phyloP scores from a whole-genome alignment of 1,139 yeast species.

The Saccharomyces pastorianus region DNA sequence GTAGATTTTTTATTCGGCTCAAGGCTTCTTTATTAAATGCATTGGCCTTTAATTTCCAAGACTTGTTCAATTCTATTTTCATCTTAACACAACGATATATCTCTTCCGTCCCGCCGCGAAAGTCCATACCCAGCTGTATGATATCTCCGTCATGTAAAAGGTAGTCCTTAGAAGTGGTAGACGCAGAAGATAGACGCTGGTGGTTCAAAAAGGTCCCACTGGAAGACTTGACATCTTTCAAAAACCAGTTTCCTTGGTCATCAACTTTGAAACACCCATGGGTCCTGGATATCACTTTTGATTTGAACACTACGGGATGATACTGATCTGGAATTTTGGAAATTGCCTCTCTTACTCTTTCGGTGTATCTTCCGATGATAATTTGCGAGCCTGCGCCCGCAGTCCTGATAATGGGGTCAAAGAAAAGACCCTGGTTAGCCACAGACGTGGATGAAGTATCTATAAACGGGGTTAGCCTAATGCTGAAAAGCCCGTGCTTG shows the following conservation, averaged over 20 bases:
- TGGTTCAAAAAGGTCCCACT: constrained; percentile 92
- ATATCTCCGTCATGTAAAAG: constrained; percentile 77
- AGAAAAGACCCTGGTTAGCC: constrained; percentile 71
- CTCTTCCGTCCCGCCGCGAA: constrained; percentile 91
- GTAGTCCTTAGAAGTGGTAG: constrained; percentile 58
- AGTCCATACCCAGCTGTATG: constrained; percentile 38
- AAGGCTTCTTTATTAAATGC: constrained; percentile 73
- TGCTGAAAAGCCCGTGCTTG: constrained; percentile 57
- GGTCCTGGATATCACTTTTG: constrained; percentile 85
- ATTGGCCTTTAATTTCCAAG: constrained; percentile 80
- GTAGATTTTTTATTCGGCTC: constrained; percentile 51
- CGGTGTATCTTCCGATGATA: constrained; percentile 79
- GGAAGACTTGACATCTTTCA: constrained; percentile 78
- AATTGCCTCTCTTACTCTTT: constrained; percentile 68
- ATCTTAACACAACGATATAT: constrained; percentile 88
- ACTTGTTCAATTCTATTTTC: constrained; percentile 79
- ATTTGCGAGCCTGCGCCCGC: constrained; percentile 55
- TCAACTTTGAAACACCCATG: constrained; percentile 79
- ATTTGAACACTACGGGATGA: constrained; percentile 78
- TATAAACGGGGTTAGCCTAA: constrained; percentile 75
- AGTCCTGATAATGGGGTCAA: constrained; percentile 73
- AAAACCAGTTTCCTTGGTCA: constrained; percentile 71
- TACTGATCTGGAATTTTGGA: constrained; percentile 69
- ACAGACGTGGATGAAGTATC: constrained; percentile 64
- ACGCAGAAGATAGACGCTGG: constrained; percentile 74